Evolutionary conservation across 2,329 filamentous ascomycete species (phyloP).

Genomic region (Aspergillus carbonarius): DNA sequence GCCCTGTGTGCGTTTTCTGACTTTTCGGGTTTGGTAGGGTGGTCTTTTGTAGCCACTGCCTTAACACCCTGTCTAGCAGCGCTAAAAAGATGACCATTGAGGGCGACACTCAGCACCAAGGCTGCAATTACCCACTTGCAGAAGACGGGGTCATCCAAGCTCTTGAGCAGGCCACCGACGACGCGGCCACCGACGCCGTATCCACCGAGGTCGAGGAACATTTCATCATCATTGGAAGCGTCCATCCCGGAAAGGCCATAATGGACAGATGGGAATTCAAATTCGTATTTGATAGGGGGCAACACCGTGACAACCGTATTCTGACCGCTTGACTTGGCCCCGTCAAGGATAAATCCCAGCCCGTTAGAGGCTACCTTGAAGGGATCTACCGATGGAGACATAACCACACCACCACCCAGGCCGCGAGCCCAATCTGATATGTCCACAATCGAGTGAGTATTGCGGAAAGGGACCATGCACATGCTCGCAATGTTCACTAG

Average conservation of each 20-base stretch:
- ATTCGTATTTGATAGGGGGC: conserved; percentile 92
- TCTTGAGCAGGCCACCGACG: conserved; percentile 86
- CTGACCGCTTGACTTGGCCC: conserved; percentile 64
- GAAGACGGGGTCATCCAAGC: conserved; percentile 88
- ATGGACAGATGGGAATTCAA: conserved; percentile 62
- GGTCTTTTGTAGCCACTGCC: conserved; percentile 66
- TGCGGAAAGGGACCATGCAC: conserved; percentile 84
- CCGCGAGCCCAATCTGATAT: conserved; percentile 43
- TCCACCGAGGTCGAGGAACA: conserved; percentile 55
- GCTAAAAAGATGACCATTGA: conserved; percentile 98
- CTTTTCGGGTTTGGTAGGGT: conserved; percentile 29
- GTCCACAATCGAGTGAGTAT: conserved; percentile 50
- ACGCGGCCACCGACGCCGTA: conserved; percentile 76
- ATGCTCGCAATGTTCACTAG: conserved; percentile 88
- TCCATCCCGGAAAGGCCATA: conserved; percentile 39
- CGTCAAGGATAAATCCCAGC: conserved; percentile 74
- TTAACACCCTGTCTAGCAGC: conserved; percentile 97
- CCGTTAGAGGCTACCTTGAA: conserved; percentile 95
- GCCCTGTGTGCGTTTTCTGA: conserved; percentile 38
- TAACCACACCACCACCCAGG: conserved; percentile 53
- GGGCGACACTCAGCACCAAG: conserved; percentile 82
- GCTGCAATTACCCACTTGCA: conserved; percentile 97
- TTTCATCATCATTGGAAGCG: conserved; percentile 57
- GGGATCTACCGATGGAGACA: conserved; percentile 79
- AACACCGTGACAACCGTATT: conserved; percentile 81